Evolutionary conservation across 305 asterid genomes (phyloP).

Genomic region (Solanum hybrid): DNA sequence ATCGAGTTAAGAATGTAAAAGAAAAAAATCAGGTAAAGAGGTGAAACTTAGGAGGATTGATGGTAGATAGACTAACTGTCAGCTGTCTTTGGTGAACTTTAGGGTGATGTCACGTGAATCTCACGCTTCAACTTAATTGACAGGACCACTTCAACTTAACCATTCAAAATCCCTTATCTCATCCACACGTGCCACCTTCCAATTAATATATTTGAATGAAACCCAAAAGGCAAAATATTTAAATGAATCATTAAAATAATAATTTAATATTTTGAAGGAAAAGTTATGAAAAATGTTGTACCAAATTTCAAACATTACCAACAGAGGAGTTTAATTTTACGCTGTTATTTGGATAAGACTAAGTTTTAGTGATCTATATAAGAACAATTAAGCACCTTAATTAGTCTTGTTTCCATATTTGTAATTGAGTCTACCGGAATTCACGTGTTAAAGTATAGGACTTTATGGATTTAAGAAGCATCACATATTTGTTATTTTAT

Average conservation of each 20-base stretch:
- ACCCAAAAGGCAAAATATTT: neutral
- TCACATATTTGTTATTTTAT: neutral
- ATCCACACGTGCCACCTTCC: conserved; percentile 18
- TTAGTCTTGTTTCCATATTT: neutral
- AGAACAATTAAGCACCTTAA: neutral
- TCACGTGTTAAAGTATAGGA: neutral
- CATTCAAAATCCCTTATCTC: conserved; percentile 5
- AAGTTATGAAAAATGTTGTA: neutral
- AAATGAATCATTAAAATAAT: neutral
- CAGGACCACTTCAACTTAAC: conserved; percentile 18
- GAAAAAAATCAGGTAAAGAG: neutral
- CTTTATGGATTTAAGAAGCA: neutral
- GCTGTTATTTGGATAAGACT: neutral
- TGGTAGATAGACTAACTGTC: conserved; percentile 37
- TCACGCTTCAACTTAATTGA: conserved; percentile 24
- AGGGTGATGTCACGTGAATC: conserved; percentile 46
- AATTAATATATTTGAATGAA: neutral
- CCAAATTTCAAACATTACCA: neutral
- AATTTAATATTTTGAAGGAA: neutral
- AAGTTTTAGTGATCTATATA: neutral
- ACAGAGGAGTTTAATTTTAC: neutral
- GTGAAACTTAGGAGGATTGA: conserved; percentile 18
- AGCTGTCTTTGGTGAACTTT: conserved; percentile 22
- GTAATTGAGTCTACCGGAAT: neutral
- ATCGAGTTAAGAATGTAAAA: neutral